Conservation (phyloP, 31 red algal genomes). For the Asparagopsis taxiformis region DNA sequence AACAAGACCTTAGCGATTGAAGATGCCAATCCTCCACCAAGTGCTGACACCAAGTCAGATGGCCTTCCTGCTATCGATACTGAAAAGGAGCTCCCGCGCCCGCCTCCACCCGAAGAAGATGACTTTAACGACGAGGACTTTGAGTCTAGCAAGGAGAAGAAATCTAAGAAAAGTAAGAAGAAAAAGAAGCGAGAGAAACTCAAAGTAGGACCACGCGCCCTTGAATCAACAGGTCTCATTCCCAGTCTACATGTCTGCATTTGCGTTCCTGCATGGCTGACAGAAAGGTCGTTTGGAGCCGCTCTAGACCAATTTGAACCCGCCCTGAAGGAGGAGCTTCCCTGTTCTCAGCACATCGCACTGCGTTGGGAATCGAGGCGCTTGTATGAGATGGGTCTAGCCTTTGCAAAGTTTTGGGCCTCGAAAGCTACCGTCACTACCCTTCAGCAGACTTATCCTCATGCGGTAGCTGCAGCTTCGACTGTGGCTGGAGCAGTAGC, state of each 20-base stretch:
- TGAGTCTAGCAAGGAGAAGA: conserved; percentile 13
- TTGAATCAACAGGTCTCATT: conserved; percentile 26
- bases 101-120: conserved; percentile 19
- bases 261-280: conserved; percentile 81
- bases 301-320: conserved; percentile 79
- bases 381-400: conserved; percentile 75
- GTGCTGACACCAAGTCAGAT: neutral
- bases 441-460: conserved; percentile 91
- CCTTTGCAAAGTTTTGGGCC: conserved; percentile 99
- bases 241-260: conserved; percentile 79
- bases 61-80: conserved; percentile 9
- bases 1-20: conserved; percentile 30
- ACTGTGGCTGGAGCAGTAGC: conserved; percentile 84
- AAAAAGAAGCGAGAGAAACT: conserved; percentile 52
- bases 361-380: conserved; percentile 86
- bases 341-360: conserved; percentile 83
- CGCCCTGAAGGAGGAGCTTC: conserved; percentile 64
- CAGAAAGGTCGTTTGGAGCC: conserved; percentile 52
- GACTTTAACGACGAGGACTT: conserved; percentile 31
- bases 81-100: conserved; percentile 44
- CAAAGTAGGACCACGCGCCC: conserved; percentile 35
- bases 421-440: conserved; percentile 92
- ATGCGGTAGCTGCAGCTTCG: conserved; percentile 84
- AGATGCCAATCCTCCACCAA: neutral
- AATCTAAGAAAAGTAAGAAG: conserved; percentile 26